phyloP scores from a whole-genome alignment of 495 filamentous ascomycete species.

The Penicillium pancosmium region DNA sequence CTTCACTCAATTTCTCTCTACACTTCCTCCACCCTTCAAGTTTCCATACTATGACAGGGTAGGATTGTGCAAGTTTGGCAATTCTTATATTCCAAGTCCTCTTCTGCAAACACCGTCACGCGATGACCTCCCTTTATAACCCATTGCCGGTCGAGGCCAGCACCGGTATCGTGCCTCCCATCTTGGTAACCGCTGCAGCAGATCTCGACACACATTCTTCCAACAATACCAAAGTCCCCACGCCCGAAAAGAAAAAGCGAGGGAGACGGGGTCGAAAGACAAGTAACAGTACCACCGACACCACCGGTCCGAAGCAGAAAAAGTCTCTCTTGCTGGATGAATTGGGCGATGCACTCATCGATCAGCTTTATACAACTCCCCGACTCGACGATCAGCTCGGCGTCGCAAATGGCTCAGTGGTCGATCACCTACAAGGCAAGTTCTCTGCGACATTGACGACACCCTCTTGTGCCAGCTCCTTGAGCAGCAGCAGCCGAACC shows the following conservation, averaged over 20 bases:
- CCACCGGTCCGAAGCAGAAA: constrained; percentile 10
- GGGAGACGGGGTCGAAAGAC: constrained; percentile 14
- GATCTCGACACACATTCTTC: not conserved
- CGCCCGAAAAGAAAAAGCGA: constrained; percentile 22
- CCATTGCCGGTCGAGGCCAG: not conserved
- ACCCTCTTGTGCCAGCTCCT: constrained; percentile 21
- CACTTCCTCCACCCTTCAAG: too few relatives aligned
- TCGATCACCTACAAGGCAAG: constrained; percentile 26
- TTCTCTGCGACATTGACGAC: constrained; percentile 1
- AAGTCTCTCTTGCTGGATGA: constrained; percentile 27
- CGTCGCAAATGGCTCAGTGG: constrained; percentile 12
- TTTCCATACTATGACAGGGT: too few relatives aligned
- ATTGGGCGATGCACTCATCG: constrained; percentile 25
- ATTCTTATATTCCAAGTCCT: not conserved
- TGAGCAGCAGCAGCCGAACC: constrained; percentile 24
- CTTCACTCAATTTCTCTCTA: too few relatives aligned
- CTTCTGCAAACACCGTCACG: not conserved
- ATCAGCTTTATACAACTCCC: constrained; percentile 21
- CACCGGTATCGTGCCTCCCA: constrained; percentile 10
- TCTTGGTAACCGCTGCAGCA: constrained; percentile 11
- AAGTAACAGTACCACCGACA: constrained; percentile 6
- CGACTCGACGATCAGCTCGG: constrained; percentile 3
- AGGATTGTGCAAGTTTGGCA: not conserved
- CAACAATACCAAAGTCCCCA: not conserved
- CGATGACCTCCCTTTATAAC: not conserved